These are phyloP conservation scores for Acanthamoeba culbertsoni DNA, from an alignment of 208 protist species.

Conservation along the genomic window DNA sequence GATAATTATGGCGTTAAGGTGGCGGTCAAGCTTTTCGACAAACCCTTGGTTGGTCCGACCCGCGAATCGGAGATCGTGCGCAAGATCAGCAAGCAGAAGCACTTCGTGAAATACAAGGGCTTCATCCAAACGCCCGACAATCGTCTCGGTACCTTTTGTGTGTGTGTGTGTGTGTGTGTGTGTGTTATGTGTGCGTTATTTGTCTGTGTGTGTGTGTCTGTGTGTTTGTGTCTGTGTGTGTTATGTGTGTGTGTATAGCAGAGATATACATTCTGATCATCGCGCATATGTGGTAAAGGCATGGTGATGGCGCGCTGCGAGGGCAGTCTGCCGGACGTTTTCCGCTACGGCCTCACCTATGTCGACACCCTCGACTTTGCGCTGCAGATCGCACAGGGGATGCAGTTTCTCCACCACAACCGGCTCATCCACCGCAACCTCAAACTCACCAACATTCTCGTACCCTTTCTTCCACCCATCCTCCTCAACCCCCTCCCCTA, in stretches of 20 bases:
- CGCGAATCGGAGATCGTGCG: not conserved
- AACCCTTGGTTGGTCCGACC: not conserved
- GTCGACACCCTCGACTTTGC: not conserved
- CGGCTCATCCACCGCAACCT: constrained; percentile 26
- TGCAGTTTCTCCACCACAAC: constrained; percentile 56
- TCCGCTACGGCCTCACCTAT: constrained; percentile 16
- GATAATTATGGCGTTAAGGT: constrained; percentile 48
- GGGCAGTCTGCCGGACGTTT: not conserved
- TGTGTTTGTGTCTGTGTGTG: not conserved
- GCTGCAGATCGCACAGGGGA: constrained; percentile 28
- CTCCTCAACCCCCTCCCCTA: not conserved
- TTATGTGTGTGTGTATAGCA: too few species aligned
- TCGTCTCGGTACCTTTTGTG: not conserved
- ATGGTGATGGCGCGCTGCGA: constrained; percentile 41
- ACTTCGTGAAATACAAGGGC: constrained; percentile 47
- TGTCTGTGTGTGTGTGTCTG: not conserved
- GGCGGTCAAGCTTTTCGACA: constrained; percentile 39
- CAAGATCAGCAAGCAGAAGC: constrained; percentile 12
- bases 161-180: not conserved
- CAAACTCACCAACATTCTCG: constrained; percentile 51
- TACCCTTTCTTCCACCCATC: not conserved
- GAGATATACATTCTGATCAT: too few species aligned
- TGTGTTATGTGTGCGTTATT: not conserved
- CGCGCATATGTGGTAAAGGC: not conserved
- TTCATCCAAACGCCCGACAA: not conserved